Conservation (phyloP, 1,284 basidiomycete species). For the Kalmanozyma brasiliensis region DNA sequence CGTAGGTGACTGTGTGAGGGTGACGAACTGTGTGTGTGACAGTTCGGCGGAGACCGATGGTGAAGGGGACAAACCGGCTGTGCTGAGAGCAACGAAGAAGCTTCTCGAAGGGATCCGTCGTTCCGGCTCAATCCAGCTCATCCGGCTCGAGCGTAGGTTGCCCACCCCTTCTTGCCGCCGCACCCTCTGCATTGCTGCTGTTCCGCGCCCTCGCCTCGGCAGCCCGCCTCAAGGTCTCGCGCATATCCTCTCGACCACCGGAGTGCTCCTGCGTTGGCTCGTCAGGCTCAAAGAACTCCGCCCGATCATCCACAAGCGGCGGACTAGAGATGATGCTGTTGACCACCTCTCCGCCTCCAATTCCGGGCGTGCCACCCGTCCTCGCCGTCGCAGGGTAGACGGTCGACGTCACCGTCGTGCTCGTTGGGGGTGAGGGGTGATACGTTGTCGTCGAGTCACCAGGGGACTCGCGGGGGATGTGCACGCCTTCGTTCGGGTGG, state of each 20-base stretch:
- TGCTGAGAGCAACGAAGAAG: no score
- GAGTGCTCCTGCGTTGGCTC: background rate
- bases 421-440: constrained; percentile 23
- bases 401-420: constrained; percentile 33
- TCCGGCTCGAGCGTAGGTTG: constrained; percentile 34
- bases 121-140: constrained; percentile 46
- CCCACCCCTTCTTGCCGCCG: background rate
- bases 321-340: constrained; percentile 36
- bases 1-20: no score
- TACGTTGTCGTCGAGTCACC: constrained; percentile 12
- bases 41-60: no score
- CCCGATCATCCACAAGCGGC: constrained; percentile 37
- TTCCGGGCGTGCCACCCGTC: background rate
- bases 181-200: background rate
- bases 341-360: constrained; percentile 10
- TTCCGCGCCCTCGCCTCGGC: constrained; percentile 15
- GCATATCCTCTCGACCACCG: constrained; percentile 20
- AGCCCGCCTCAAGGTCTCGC: constrained; percentile 27
- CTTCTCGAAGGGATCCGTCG: no score
- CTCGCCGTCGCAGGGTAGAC: constrained; percentile 9
- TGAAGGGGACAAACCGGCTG: background rate
- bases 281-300: constrained; percentile 13
- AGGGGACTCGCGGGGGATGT: constrained; percentile 6
- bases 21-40: background rate
- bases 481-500: constrained; percentile 3